Evolutionary conservation across 2,329 filamentous ascomycete genomes (phyloP).

Genomic region (Juglanconis juglandina): DNA sequence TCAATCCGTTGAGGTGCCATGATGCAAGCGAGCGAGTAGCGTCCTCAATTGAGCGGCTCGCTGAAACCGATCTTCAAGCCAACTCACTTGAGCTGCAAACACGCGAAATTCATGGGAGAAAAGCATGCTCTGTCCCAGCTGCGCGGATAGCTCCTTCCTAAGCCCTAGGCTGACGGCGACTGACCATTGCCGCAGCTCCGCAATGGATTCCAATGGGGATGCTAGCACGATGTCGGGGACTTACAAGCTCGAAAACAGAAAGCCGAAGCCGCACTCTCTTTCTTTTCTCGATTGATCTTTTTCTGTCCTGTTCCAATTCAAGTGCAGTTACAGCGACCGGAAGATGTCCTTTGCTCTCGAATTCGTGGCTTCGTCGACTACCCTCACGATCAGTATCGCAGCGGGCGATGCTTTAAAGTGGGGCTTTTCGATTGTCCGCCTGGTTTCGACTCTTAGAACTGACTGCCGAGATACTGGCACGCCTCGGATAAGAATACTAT

Average conservation of each 20-base stretch:
- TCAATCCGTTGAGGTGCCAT: not conserved
- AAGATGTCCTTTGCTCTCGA: not conserved
- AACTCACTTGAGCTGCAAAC: not conserved
- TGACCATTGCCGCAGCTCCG: not conserved
- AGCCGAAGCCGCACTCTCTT: no score
- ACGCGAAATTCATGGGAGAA: not conserved
- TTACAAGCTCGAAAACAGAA: not conserved
- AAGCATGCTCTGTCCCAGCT: not conserved
- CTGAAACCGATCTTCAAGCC: not conserved
- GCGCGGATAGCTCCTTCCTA: not conserved
- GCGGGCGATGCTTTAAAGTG: slow-evolving; percentile 3
- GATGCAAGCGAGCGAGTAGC: not conserved
- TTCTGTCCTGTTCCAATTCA: not conserved
- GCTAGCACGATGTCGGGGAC: slow-evolving; percentile 3
- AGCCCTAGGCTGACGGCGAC: not conserved
- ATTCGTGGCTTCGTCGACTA: not conserved
- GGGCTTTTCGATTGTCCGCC: slow-evolving; percentile 1
- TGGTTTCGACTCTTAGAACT: not conserved
- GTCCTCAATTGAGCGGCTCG: slow-evolving; percentile 5
- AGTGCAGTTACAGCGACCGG: not conserved
- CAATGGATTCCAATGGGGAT: not conserved
- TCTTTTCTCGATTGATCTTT: not conserved
- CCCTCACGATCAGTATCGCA: not conserved
- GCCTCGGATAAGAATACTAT: not conserved
- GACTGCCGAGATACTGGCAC: not conserved